Conservation (phyloP, 495 filamentous ascomycete species). For the Penicillium taxi region DNA sequence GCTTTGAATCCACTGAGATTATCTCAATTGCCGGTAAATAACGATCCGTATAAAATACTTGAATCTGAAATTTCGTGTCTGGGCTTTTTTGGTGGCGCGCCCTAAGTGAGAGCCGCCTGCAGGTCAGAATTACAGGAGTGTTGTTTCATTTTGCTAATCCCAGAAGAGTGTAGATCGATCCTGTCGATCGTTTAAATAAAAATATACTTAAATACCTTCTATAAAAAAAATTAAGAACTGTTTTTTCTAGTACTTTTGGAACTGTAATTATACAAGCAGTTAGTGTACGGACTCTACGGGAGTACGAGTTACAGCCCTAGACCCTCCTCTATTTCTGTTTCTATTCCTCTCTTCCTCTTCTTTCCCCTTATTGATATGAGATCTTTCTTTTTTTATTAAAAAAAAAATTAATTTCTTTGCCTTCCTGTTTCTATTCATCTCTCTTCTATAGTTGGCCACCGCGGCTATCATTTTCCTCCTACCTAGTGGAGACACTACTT, state of each 20-base stretch:
- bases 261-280: conserved; percentile 17
- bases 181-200: conserved; percentile 21
- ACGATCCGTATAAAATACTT: no score
- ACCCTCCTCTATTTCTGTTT: conserved; percentile 8
- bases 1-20: no score
- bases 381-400: not conserved
- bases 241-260: conserved; percentile 13
- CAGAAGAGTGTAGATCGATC: conserved; percentile 22
- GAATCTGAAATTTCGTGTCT: no score
- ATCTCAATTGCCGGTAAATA: no score
- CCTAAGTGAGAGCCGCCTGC: conserved; percentile 6
- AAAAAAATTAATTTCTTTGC: conserved; percentile 1
- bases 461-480: no score
- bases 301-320: no score
- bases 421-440: conserved; percentile 6
- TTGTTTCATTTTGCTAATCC: conserved; percentile 5
- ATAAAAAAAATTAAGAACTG: not conserved
- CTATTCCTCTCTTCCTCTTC: conserved; percentile 6
- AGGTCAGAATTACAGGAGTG: not conserved
- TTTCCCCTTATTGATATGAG: not conserved
- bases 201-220: conserved; percentile 8
- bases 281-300: conserved; percentile 6
- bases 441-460: no score
- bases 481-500: no score
- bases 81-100: conserved; percentile 4